phyloP scores from a whole-genome alignment of 164 flowering plant genomes.

The Sextonia rubra region DNA sequence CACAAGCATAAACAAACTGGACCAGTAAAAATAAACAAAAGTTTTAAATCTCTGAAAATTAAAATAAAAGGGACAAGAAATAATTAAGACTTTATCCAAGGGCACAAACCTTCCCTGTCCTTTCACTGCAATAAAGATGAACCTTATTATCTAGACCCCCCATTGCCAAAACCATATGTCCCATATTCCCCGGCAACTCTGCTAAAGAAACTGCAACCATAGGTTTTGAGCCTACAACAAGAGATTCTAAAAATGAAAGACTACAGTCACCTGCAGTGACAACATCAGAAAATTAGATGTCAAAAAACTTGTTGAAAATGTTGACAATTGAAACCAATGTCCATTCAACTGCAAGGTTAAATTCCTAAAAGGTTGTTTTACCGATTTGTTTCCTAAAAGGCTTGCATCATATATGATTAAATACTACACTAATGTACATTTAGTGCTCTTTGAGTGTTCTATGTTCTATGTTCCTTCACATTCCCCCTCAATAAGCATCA shows the following conservation, averaged over 20 bases:
- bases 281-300: background rate
- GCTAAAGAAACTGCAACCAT: conserved; percentile 89
- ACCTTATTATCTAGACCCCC: conserved; percentile 90
- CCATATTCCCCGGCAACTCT: conserved; percentile 60
- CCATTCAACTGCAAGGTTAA: too few species aligned
- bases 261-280: conserved; percentile 60
- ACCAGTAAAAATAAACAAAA: conserved; percentile 1
- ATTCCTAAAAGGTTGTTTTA: too few species aligned
- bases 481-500: too few species aligned
- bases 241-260: conserved; percentile 50
- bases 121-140: conserved; percentile 74
- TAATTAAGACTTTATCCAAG: background rate
- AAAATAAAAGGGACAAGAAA: background rate
- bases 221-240: conserved; percentile 61
- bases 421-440: too few species aligned
- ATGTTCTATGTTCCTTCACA: too few species aligned
- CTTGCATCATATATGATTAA: too few species aligned
- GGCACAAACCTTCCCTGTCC: conserved; percentile 58
- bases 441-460: too few species aligned
- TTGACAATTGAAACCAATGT: too few species aligned
- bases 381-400: too few species aligned
- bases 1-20: conserved; percentile 83
- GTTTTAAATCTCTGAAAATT: conserved; percentile 8
- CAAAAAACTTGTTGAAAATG: too few species aligned
- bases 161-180: conserved; percentile 70